These are phyloP conservation scores for Thyridium curvatum DNA, from an alignment of 2,329 filamentous ascomycete species.

Conservation along the genomic window DNA sequence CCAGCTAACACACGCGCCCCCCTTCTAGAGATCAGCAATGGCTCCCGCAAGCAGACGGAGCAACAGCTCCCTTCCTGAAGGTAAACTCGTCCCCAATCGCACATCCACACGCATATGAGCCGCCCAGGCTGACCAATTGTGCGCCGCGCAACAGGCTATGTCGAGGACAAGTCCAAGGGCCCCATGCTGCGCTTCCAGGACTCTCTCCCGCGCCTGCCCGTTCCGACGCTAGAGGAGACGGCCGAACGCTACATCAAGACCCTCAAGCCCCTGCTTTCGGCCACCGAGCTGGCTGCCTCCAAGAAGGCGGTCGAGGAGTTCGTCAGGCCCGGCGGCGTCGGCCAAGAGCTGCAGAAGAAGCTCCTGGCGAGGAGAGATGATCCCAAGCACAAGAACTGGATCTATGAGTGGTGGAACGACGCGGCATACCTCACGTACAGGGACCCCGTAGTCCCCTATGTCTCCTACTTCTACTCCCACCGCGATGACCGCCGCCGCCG, in stretches of 20 bases:
- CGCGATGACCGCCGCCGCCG: constrained; percentile 84
- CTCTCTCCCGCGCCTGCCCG: constrained; percentile 72
- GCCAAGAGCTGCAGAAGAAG: constrained; percentile 81
- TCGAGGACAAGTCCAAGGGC: constrained; percentile 72
- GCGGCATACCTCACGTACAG: constrained; percentile 88
- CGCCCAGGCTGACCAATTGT: neutral
- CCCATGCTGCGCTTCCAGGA: constrained; percentile 81
- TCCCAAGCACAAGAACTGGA: constrained; percentile 83
- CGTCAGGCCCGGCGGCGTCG: constrained; percentile 76
- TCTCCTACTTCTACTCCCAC: constrained; percentile 99
- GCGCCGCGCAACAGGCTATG: constrained; percentile 52
- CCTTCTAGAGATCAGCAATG: constrained; percentile 35
- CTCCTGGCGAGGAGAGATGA: constrained; percentile 73
- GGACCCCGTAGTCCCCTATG: constrained; percentile 94
- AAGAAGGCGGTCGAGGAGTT: constrained; percentile 85
- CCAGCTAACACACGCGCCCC: constrained; percentile 5
- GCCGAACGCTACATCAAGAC: constrained; percentile 74
- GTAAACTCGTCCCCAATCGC: constrained; percentile 20
- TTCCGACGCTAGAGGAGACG: constrained; percentile 78
- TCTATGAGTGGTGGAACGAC: constrained; percentile 98
- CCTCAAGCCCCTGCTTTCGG: constrained; percentile 66
- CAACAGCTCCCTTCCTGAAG: constrained; percentile 51
- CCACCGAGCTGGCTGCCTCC: constrained; percentile 63
- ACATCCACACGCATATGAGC: constrained; percentile 4
- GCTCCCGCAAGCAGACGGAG: constrained; percentile 44